phyloP scores from a whole-genome alignment of 2,329 filamentous ascomycete genomes.

The Xylariaceae sp. region DNA sequence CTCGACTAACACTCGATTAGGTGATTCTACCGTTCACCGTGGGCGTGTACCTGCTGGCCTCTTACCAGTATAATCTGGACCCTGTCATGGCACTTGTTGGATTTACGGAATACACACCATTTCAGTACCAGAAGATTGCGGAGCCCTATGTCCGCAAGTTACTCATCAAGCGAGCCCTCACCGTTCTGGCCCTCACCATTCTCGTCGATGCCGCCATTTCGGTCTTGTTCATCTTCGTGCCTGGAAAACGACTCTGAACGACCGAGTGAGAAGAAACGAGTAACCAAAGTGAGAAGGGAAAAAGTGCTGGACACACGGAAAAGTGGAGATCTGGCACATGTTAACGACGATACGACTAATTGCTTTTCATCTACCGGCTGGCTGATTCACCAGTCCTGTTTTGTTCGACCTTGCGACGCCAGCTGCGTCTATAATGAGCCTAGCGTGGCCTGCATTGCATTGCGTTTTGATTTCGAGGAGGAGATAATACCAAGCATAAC shows the following conservation, averaged over 20 bases:
- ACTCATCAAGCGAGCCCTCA: conserved; percentile 76
- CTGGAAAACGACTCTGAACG: conserved; percentile 72
- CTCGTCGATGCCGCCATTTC: conserved; percentile 79
- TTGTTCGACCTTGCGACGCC: no score
- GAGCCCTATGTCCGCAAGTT: conserved; percentile 90
- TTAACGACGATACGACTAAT: no score
- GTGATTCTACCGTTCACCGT: conserved; percentile 86
- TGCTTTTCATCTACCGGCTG: no score
- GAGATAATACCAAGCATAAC: no score
- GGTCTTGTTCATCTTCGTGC: conserved; percentile 90
- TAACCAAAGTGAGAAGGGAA: no score
- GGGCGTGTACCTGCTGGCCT: conserved; percentile 82
- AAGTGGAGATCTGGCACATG: no score
- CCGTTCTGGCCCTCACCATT: conserved; percentile 73
- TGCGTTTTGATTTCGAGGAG: no score
- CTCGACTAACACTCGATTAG: conserved; percentile 27
- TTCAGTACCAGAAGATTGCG: conserved; percentile 82
- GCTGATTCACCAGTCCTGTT: no score
- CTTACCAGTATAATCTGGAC: conserved; percentile 94
- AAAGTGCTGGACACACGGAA: no score
- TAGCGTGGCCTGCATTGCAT: no score
- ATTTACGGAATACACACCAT: conserved; percentile 93
- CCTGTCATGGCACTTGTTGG: conserved; percentile 86
- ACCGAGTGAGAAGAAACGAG: no score
- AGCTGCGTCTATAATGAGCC: no score